Percentiles rank a stretch among this genome's conserved stretches.
These are phyloP conservation scores for Amylostereum areolatum DNA, from an alignment of 1,284 basidiomycete genomes.

Conservation along the genomic window DNA sequence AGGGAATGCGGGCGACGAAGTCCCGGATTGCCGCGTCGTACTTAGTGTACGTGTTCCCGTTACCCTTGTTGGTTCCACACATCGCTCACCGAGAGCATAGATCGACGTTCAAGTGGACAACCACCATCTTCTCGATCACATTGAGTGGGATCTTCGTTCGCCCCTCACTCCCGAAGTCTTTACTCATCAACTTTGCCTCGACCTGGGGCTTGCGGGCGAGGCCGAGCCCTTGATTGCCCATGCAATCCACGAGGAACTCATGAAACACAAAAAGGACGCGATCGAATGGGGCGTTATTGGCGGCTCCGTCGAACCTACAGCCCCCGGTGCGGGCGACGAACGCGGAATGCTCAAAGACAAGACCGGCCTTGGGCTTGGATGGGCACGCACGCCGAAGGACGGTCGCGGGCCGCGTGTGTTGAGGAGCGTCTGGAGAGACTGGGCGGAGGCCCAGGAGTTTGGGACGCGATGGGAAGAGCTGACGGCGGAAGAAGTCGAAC, in stretches of 20 bases:
- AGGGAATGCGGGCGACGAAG: conserved; percentile 44
- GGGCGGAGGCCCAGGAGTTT: conserved; percentile 89
- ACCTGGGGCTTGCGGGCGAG: conserved; percentile 86
- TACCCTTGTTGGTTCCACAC: background rate
- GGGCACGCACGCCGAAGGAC: conserved; percentile 63
- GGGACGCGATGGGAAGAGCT: conserved; percentile 86
- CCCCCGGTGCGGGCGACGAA: conserved; percentile 16
- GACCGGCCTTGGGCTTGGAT: conserved; percentile 63
- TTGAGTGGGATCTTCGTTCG: conserved; percentile 97
- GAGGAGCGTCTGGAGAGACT: conserved; percentile 91
- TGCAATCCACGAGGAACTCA: conserved; percentile 90
- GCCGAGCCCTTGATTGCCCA: conserved; percentile 86
- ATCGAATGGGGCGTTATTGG: conserved; percentile 89
- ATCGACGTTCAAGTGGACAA: conserved; percentile 97
- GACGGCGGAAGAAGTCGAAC: conserved; percentile 86
- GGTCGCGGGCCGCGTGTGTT: conserved; percentile 78
- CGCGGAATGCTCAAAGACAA: conserved; percentile 34
- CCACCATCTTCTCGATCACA: conserved; percentile 87
- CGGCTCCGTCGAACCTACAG: conserved; percentile 31
- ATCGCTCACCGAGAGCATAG: conserved; percentile 32
- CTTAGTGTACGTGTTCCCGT: conserved; percentile 62
- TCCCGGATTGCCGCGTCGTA: conserved; percentile 85
- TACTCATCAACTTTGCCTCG: conserved; percentile 73
- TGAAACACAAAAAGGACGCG: conserved; percentile 92
- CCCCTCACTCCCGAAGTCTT: conserved; percentile 88